Conservation (phyloP, 108 stramenopile species). For the Stephanodiscus minutulus region DNA sequence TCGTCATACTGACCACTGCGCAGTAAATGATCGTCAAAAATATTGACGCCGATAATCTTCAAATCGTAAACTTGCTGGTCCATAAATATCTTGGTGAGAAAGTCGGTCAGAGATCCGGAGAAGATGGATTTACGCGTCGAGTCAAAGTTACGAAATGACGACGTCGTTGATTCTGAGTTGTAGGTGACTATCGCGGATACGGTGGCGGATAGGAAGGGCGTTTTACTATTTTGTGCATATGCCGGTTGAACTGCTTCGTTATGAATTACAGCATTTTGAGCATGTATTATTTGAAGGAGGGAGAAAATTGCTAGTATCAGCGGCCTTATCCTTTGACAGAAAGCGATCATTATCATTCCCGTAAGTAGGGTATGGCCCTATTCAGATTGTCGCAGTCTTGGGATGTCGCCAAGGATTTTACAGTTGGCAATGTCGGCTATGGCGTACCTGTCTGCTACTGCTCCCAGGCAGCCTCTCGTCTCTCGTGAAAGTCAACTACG, state of each 20-base stretch:
- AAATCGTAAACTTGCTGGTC: slow-evolving; percentile 13
- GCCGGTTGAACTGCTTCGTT: background rate
- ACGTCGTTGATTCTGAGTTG: slow-evolving; percentile 2
- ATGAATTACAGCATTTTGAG: background rate
- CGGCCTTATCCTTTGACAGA: background rate
- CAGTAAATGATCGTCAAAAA: slow-evolving; percentile 7
- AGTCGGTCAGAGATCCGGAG: slow-evolving; percentile 1
- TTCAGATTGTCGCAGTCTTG: background rate
- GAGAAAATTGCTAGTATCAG: background rate
- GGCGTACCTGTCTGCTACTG: background rate
- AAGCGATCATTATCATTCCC: background rate
- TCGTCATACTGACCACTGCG: slow-evolving; percentile 4
- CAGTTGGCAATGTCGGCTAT: background rate
- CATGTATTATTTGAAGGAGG: slow-evolving; percentile 1
- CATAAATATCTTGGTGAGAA: slow-evolving; percentile 8
- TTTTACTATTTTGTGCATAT: background rate
- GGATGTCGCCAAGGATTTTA: background rate
- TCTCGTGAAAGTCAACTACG: too few species aligned
- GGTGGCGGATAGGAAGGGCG: slow-evolving; percentile 9
- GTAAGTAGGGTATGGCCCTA: background rate
- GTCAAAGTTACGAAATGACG: background rate
- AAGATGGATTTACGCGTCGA: slow-evolving; percentile 3
- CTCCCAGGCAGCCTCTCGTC: background rate
- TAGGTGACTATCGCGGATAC: background rate
- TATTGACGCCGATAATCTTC: background rate